phyloP scores from a whole-genome alignment of 225 moss, liverwort and hornwort species.

The Asterella californica region DNA sequence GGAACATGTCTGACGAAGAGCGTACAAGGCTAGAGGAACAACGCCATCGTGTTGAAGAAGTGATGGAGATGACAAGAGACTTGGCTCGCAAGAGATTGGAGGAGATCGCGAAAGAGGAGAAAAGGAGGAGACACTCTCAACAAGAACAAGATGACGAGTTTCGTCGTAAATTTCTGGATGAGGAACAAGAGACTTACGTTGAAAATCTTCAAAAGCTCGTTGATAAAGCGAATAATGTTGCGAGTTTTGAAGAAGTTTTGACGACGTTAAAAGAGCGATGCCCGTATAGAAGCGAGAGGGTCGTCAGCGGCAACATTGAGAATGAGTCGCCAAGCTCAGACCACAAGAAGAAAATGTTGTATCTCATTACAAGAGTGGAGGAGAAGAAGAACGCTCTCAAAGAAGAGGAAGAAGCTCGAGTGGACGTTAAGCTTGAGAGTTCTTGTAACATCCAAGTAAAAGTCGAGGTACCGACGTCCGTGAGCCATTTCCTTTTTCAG shows the following conservation, averaged over 20 bases:
- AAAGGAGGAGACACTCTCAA: not conserved
- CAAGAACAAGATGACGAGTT: not conserved
- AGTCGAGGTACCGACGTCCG: constrained; percentile 18
- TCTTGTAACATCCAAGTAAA: constrained; percentile 11
- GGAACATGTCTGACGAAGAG: constrained; percentile 23
- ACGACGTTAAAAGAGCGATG: constrained; percentile 15
- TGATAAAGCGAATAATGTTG: constrained; percentile 4
- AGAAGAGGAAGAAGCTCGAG: constrained; percentile 19
- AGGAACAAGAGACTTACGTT: constrained; percentile 8
- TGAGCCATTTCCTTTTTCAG: too few species aligned
- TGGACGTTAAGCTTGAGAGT: constrained; percentile 1
- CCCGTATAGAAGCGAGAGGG: not conserved
- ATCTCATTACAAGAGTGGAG: constrained; percentile 6
- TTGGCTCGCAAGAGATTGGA: constrained; percentile 28
- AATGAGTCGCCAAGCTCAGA: not conserved
- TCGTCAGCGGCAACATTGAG: not conserved
- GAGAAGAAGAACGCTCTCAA: constrained; percentile 14
- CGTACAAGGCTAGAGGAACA: constrained; percentile 22
- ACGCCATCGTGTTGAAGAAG: constrained; percentile 27
- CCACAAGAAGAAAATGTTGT: not conserved
- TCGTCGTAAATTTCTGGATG: not conserved
- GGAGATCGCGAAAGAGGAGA: constrained; percentile 6
- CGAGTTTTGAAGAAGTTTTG: constrained; percentile 14
- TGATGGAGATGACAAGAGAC: constrained; percentile 32
- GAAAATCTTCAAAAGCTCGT: constrained; percentile 13